Base-by-base conservation (phyloP, 1,139 yeast species). In the Hansenula sp. region DNA sequence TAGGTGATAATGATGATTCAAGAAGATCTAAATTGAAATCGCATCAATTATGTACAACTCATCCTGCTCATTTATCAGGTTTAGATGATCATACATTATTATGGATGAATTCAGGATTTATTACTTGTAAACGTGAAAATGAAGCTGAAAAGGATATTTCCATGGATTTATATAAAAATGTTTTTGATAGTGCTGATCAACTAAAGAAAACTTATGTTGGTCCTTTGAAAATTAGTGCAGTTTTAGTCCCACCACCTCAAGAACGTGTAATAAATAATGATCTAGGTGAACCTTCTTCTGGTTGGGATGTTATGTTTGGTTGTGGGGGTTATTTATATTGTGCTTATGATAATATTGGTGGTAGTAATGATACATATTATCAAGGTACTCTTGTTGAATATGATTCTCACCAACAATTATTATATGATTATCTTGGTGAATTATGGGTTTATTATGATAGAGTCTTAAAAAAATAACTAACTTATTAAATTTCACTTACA, bases 31-130 rank as follows among this genome's bases (percentile, higher is more conserved):
- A 48, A 37, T 60, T 47, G 60, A 52, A 45, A 39, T 59, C 64
- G 5, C 48, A 59, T 37, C 79, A 76, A 56, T 53, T 77, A 3
- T 77, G 82, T 51, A 72, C 79, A 2, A 68, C 77, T 1, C 76
- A 47, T 52, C 82, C 82, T 0, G 82, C 81, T 1, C 83, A 77
- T 58, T 59, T 77, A 0, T 66, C 63, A 3, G 62, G 59, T 25
- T 39, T 68, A 43, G 66, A 64, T 40, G 62, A 65, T 37, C 76
- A 76, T 1, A 66, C 68, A 24, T 57, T 77, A 32, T 53, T 77
- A 21, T 77, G 83, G 83, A 70, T 77, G 52, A 77, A 77, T 51
- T 76, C 81, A 1, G 83, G 83, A 0, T 76, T 75, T 53, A 65
- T 69, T 11, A 72, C 60, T 43, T 77, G 83, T 59, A 77, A 77